Base-by-base conservation (phyloP, 768 basidiomycete species). In the Amanita thiersii region DNA sequence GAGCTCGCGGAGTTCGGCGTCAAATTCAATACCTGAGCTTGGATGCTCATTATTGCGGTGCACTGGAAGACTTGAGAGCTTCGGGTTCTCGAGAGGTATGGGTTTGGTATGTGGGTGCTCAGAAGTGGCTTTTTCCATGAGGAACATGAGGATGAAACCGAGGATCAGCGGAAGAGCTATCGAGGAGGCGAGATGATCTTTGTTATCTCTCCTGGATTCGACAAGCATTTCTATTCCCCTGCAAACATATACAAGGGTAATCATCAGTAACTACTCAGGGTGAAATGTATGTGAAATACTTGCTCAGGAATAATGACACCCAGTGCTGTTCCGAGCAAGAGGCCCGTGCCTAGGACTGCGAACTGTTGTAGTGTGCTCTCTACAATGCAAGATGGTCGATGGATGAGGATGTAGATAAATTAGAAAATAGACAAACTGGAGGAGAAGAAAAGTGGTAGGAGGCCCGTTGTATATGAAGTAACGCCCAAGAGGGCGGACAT, bases 301-400 rank as follows among this genome's bases (percentile, higher is more conserved):
- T 61, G 92, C 86, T 96, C 93, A 26, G 94, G 93, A 39, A 97
- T 81, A 48, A 97, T 89, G 18, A 98, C 79, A 9, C 88, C 88
- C 48, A 97, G 62, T 0, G 89, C 90, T 2, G 93, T 84, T 3
- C 93, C 93, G 10, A 96, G 72, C 12, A 98, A 70, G 8, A 97
- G 64, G 8, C 93, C 93, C 5, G 85, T 85, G 8, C 88, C 85
- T 11, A 89, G 56, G 31, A 73, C 72, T 5, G 61, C 64, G 49
- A 70, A 63, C 59, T 66, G 60, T 45, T 71, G 65, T 29, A 64
- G 49, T 50, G 64, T 64, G 47, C 34, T 57, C 50, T 63, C 66
- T 72, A 39, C 49, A 26, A 7, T 14, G 15, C 4, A 38, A 15
- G 8, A 29, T 41, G 21, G 4, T 35, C 14, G 32, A 37, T 26